These are phyloP conservation scores for Sutorius australiensis DNA, from an alignment of 768 basidiomycete genomes.

Conservation along the genomic window DNA sequence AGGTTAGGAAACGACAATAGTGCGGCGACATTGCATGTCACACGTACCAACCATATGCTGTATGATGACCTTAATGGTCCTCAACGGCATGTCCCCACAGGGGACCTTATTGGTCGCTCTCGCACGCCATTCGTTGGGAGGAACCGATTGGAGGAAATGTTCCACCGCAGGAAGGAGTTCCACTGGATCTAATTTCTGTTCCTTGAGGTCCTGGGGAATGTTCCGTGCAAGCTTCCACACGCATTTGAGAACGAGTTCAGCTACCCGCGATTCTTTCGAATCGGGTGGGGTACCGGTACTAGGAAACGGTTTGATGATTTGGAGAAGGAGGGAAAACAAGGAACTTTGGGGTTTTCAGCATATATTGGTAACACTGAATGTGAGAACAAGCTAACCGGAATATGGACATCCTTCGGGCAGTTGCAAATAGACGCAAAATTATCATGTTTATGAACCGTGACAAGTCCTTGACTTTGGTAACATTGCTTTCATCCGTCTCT, in stretches of 20 bases:
- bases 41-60: conserved; percentile 93
- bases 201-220: conserved; percentile 86
- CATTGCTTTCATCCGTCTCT: conserved; percentile 85
- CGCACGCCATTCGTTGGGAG: conserved; percentile 94
- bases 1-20: conserved; percentile 16
- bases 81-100: conserved; percentile 94
- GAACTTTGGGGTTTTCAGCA: conserved; percentile 28
- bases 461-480: conserved; percentile 85
- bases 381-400: conserved; percentile 61
- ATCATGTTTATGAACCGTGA: conserved; percentile 99
- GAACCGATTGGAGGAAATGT: conserved; percentile 87
- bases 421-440: conserved; percentile 88
- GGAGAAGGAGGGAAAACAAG: conserved; percentile 76
- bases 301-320: conserved; percentile 83
- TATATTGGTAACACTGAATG: background rate
- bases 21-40: conserved; percentile 1
- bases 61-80: conserved; percentile 97
- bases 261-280: conserved; percentile 82
- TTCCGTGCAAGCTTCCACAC: conserved; percentile 97
- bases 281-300: conserved; percentile 65
- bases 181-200: conserved; percentile 76
- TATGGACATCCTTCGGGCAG: conserved; percentile 83
- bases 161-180: conserved; percentile 91
- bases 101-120: conserved; percentile 88
- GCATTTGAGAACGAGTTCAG: conserved; percentile 92